These are phyloP conservation scores for Perkinsus marinus DNA, from an alignment of 169 alveolate genomes.

Conservation along the genomic window DNA sequence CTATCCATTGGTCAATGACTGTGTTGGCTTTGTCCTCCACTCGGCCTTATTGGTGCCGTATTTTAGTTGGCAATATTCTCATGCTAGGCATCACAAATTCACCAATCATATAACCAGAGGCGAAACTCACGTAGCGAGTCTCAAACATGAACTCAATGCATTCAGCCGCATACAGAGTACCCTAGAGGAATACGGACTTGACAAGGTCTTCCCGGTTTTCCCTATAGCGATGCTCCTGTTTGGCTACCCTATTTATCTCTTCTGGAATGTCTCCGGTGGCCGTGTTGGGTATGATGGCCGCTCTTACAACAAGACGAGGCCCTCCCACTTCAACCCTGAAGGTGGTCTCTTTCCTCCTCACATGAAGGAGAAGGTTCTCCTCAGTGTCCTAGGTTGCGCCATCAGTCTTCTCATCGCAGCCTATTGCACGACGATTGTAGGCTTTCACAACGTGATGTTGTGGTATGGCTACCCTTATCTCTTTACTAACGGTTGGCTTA, in stretches of 20 bases:
- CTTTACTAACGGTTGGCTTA: slow-evolving; percentile 38
- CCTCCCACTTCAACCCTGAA: slow-evolving; percentile 23
- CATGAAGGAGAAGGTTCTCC: slow-evolving; percentile 12
- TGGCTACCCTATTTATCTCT: slow-evolving; percentile 36
- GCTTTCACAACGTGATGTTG: slow-evolving; percentile 11
- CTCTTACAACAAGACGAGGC: slow-evolving; percentile 8
- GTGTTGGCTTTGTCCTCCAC: slow-evolving; percentile 36
- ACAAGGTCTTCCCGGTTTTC: background rate
- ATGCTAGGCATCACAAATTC: slow-evolving; percentile 40
- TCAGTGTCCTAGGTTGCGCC: slow-evolving; percentile 17
- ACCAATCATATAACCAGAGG: slow-evolving; percentile 43
- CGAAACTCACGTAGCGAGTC: slow-evolving; percentile 39
- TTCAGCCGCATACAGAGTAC: background rate
- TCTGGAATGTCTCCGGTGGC: slow-evolving; percentile 34
- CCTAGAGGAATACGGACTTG: background rate
- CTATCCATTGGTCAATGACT: slow-evolving; percentile 20
- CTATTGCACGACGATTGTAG: slow-evolving; percentile 7
- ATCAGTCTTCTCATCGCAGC: slow-evolving; percentile 7
- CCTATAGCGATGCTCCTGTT: slow-evolving; percentile 8
- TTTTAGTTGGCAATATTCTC: slow-evolving; percentile 46
- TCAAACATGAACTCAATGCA: background rate
- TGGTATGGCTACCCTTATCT: slow-evolving; percentile 26
- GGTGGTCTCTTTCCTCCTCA: slow-evolving; percentile 22
- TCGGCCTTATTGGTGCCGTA: slow-evolving; percentile 36
- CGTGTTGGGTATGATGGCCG: slow-evolving; percentile 6